These are phyloP conservation scores for Vairimorpha necatrix DNA, from an alignment of 371 early-diverging fungal species.

Conservation along the genomic window DNA sequence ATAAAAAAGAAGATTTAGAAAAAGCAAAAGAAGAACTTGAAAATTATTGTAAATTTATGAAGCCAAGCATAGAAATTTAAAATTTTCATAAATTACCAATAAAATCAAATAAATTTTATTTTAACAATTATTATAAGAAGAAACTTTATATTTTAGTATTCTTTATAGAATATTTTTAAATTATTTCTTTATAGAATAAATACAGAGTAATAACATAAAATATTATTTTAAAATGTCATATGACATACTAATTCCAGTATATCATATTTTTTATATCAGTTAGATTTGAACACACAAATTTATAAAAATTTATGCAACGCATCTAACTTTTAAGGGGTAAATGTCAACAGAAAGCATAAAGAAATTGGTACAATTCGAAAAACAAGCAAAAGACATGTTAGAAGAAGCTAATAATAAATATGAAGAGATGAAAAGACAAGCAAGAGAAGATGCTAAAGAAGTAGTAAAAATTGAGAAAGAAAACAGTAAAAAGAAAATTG, in stretches of 20 bases:
- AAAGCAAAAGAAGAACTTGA: not conserved
- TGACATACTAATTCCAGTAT: not conserved
- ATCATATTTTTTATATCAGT: conserved; percentile 12
- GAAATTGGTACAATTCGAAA: conserved; percentile 46
- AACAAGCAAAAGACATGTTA: conserved; percentile 36
- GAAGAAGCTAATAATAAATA: conserved; percentile 17
- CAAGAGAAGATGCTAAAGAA: conserved; percentile 33
- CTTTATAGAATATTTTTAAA: no score
- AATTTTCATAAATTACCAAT: no score
- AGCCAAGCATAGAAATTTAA: not conserved
- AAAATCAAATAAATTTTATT: no score
- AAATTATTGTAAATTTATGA: not conserved
- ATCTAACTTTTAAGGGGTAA: conserved; percentile 34
- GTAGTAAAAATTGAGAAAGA: conserved; percentile 2
- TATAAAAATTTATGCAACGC: conserved; percentile 44
- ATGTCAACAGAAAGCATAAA: conserved; percentile 49
- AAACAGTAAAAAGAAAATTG: conserved; percentile 5
- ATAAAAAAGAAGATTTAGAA: not conserved
- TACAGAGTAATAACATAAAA: no score
- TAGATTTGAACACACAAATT: conserved; percentile 36
- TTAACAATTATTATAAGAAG: no score
- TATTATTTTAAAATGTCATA: no score
- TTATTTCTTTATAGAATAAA: no score
- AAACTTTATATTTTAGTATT: no score
- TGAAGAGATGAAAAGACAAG: conserved; percentile 35